A percentile compares a stretch with the other conserved stretches of the same genome.
phyloP scores from a whole-genome alignment of 2,329 filamentous ascomycete genomes.

The Fusarium sp. region DNA sequence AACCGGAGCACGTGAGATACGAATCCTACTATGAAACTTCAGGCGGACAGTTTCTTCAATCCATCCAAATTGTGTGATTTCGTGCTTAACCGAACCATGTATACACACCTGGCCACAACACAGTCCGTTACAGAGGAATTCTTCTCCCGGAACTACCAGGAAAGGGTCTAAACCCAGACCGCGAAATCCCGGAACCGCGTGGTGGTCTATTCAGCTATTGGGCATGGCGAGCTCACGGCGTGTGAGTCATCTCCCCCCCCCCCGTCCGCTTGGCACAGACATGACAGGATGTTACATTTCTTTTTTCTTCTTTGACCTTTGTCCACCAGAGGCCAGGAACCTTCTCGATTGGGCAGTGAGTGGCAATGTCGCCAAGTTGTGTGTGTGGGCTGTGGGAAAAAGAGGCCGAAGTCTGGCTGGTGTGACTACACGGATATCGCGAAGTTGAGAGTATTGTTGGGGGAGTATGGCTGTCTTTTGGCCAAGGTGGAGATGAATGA shows the following conservation, averaged over 20 bases:
- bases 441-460: slow-evolving; percentile 21
- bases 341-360: slow-evolving; percentile 44
- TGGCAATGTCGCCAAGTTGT: slow-evolving; percentile 38
- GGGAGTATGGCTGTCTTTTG: slow-evolving; percentile 9
- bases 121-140: neutral
- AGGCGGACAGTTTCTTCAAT: neutral
- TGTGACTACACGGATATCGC: slow-evolving; percentile 9
- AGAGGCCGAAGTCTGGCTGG: slow-evolving; percentile 8
- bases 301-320: slow-evolving; percentile 11
- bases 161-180: slow-evolving; percentile 10
- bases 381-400: slow-evolving; percentile 29
- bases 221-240: slow-evolving; percentile 43
- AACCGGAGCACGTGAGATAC: slow-evolving; percentile 14
- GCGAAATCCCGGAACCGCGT: slow-evolving; percentile 34
- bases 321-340: slow-evolving; percentile 39
- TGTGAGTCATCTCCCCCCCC: slow-evolving; percentile 48
- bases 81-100: slow-evolving; percentile 14
- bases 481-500: slow-evolving; percentile 16
- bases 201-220: slow-evolving; percentile 17
- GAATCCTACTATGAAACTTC: neutral
- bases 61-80: slow-evolving; percentile 12
- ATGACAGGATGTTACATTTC: slow-evolving; percentile 30
- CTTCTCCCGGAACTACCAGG: slow-evolving; percentile 28
- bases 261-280: slow-evolving; percentile 22
- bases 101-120: neutral